Evolutionary conservation across 2,329 filamentous ascomycete genomes (phyloP).

Genomic region (Paramyrothecium roridum): DNA sequence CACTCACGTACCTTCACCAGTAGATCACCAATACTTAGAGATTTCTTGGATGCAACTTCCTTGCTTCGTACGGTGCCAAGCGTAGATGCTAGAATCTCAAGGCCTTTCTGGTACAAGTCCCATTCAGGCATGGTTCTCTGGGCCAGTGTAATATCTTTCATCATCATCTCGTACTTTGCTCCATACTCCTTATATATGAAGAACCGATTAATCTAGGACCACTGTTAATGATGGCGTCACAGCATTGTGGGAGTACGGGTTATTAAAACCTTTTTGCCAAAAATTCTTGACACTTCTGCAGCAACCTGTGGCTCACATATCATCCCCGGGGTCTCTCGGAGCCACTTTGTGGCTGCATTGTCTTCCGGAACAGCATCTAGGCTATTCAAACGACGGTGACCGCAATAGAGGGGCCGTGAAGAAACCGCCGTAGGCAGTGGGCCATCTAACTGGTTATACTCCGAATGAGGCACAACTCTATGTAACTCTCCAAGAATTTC

Average conservation of each 20-base stretch:
- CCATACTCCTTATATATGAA: constrained; percentile 90
- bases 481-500: constrained; percentile 75
- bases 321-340: constrained; percentile 47
- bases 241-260: not conserved
- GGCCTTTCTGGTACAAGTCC: constrained; percentile 77
- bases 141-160: constrained; percentile 69
- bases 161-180: constrained; percentile 83
- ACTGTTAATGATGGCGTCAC: constrained; percentile 4
- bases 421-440: constrained; percentile 7
- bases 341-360: constrained; percentile 32
- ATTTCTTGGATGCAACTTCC: constrained; percentile 64
- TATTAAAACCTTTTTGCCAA: constrained; percentile 52
- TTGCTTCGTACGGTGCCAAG: constrained; percentile 67
- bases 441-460: constrained; percentile 46
- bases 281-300: constrained; percentile 59
- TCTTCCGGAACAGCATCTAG: constrained; percentile 43
- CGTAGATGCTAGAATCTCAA: constrained; percentile 78
- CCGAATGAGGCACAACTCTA: constrained; percentile 64
- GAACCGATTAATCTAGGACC: constrained; percentile 69
- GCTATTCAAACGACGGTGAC: constrained; percentile 46
- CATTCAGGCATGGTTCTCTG: constrained; percentile 69
- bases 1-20: constrained; percentile 72
- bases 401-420: constrained; percentile 6
- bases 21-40: constrained; percentile 78
- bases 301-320: constrained; percentile 56